Percentiles rank a stretch among this genome's conserved stretches.
Conservation (phyloP, 2,329 filamentous ascomycete species). For the Eutypella sp. region DNA sequence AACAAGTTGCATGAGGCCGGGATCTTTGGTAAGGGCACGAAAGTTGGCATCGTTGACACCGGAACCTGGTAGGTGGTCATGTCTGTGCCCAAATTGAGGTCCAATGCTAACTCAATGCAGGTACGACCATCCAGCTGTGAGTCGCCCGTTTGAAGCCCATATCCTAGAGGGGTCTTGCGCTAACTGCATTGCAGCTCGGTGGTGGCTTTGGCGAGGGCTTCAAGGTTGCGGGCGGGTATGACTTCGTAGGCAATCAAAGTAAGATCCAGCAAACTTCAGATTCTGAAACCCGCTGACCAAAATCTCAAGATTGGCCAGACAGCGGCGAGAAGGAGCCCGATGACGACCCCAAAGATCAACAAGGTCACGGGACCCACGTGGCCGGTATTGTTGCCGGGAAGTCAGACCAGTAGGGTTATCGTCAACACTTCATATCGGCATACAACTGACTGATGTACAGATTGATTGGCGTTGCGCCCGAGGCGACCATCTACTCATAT, state of each 20-base stretch:
- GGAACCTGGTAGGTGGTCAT: slow-evolving; percentile 7
- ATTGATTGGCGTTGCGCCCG: slow-evolving; percentile 25
- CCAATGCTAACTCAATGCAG: background rate
- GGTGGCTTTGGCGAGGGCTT: slow-evolving; percentile 14
- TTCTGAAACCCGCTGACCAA: background rate
- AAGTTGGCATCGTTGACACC: slow-evolving; percentile 14
- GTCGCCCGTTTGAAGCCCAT: background rate
- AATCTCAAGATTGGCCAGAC: slow-evolving; percentile 6
- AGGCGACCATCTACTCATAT: slow-evolving; percentile 22
- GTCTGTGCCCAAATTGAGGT: background rate
- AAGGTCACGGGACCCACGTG: slow-evolving; percentile 27
- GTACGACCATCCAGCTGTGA: slow-evolving; percentile 10
- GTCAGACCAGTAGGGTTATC: slow-evolving; percentile 10
- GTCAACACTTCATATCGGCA: background rate
- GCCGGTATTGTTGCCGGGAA: slow-evolving; percentile 27
- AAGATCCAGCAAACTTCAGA: slow-evolving; percentile 7
- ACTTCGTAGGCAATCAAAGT: slow-evolving; percentile 15
- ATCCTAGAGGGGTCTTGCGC: background rate
- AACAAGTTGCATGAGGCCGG: slow-evolving; percentile 12
- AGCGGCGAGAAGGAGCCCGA: slow-evolving; percentile 11
- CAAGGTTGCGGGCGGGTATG: slow-evolving; percentile 14
- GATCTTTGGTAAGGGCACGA: slow-evolving; percentile 12
- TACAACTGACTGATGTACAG: background rate
- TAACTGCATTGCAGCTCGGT: slow-evolving; percentile 8
- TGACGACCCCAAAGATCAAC: slow-evolving; percentile 20